Evolutionary conservation across 2,329 filamentous ascomycete genomes (phyloP), one percentile per base, ranked within the genome.

Genomic region (Anthostomella pinea): DNA sequence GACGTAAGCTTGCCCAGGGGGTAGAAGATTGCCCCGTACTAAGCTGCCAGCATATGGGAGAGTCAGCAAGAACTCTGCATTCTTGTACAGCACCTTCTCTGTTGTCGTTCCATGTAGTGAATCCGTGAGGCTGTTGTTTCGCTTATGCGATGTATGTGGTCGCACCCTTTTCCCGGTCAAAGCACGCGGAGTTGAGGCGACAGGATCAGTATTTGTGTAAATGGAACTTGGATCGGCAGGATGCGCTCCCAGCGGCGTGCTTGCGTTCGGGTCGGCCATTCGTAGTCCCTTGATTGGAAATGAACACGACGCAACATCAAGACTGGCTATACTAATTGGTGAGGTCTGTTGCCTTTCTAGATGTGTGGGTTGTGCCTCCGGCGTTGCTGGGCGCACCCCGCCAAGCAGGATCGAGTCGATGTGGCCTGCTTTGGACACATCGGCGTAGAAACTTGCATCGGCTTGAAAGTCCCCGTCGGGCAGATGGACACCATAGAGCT

Each of bases 111-210:
- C 77, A 64, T 67, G 82, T 62, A 91, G 62, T 1, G 90, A 91
- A 63, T 96, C 87, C 0, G 85, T 87, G 52, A 93, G 83, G 58
- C 90, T 96, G 32, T 83, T 88, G 56, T 87, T 95, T 15, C 89
- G 81, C 61, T 88, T 90, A 63, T 95, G 89, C 3, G 76, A 73
- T 8, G 65, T 62, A 25, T 69, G 65, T 14, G 79, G 73, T 11
- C 79, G 73, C 6, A 77, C 69, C 11, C 76, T 71, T 55, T 82
- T 83, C 37, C 76, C 77, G 8, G 71, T 67, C 3, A 82, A 61
- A 2, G 75, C 65, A 37, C 72, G 74, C 4, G 79, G 79, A 3
- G 77, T 81, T 8, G 70, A 70, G 5, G 79, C 79, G 29, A 81
- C 65, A 4, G 70, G 72, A 7, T 71, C 73, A 3, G 65, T 52